Evolutionary conservation across 441 rosid genomes (phyloP).

Genomic region (Syzygium syzygioides): DNA sequence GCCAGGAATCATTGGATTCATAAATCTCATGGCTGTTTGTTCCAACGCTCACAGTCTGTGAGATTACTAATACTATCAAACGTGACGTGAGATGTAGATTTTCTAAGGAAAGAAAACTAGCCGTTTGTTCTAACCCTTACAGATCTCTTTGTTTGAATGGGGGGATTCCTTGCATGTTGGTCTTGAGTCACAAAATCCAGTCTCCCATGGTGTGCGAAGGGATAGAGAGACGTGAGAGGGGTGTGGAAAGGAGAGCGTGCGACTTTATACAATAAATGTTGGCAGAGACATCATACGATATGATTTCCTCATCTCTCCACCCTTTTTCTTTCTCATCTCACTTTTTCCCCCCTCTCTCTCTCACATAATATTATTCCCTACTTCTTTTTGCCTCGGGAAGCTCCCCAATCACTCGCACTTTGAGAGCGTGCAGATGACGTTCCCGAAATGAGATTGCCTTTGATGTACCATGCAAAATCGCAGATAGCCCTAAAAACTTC

Average conservation of each 20-base stretch:
- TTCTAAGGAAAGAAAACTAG: neutral
- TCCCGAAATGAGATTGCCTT: neutral
- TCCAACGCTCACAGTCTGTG: neutral
- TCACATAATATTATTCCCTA: constrained; percentile 1
- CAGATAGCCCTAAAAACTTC: neutral
- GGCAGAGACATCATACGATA: neutral
- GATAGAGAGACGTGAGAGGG: neutral
- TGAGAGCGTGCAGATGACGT: neutral
- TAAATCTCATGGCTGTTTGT: neutral
- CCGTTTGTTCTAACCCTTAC: neutral
- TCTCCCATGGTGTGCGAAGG: neutral
- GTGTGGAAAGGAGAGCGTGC: constrained; percentile 23
- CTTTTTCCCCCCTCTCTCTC: neutral
- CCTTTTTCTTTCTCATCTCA: neutral
- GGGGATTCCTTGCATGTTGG: neutral
- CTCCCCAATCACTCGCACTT: neutral
- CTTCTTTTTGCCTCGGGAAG: constrained; percentile 8
- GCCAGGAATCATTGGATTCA: neutral
- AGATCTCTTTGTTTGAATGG: neutral
- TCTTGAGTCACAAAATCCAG: neutral
- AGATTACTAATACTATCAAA: neutral
- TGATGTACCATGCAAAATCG: neutral
- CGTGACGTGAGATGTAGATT: neutral
- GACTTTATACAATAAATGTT: constrained; percentile 24
- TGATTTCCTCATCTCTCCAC: neutral